Evolutionary conservation across 352 stramenopile species (phyloP), one percentile per base, ranked within the genome.

Genomic region (Plasmopara halstedii): DNA sequence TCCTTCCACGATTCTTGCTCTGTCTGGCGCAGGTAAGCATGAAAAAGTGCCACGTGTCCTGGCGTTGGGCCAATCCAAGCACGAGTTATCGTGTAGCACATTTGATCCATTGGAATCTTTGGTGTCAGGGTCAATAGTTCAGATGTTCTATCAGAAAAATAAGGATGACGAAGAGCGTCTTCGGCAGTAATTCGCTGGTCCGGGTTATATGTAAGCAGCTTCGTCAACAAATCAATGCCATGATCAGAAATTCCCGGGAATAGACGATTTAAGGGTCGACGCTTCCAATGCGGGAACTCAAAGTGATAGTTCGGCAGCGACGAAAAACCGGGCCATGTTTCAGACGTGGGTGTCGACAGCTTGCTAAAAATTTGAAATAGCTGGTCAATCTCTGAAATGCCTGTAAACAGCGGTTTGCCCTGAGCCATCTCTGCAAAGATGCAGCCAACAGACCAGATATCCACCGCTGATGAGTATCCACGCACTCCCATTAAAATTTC

Each of bases 381-480:
- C 50, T 93, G 82, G 35, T 93, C 82, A 41, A 93, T 89, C 55
- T 92, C 65, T 10, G 67, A 88, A 42, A 83, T 82, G 40, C 68
- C 70, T 4, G 64, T 86, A 41, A 96, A 96, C 0, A 95, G 67
- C 18, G 81, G 81, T 22, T 85, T 81, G 23, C 65, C 66, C 32
- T 84, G 82, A 27, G 97, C 86, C 82, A 99, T 97, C 66, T 99
- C 96, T 3, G 94, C 96, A 66, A 99, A 97, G 31, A 99, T 99
- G 53, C 94, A 98, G 2, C 96, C 96, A 18, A 94, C 74, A 18
- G 70, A 97, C 90, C 89, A 97, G 42, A 97, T 97, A 49, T 97
- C 90, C 20, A 97, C 79, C 5, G 79, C 73, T 0, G 76, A 82
- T 6, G 79, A 91, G 48, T 93, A 93, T 0, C 71, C 77, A n/a